Evolutionary conservation across 805 yeast genomes (phyloP).

Genomic region (Tetrapisispora namnaoensis): DNA sequence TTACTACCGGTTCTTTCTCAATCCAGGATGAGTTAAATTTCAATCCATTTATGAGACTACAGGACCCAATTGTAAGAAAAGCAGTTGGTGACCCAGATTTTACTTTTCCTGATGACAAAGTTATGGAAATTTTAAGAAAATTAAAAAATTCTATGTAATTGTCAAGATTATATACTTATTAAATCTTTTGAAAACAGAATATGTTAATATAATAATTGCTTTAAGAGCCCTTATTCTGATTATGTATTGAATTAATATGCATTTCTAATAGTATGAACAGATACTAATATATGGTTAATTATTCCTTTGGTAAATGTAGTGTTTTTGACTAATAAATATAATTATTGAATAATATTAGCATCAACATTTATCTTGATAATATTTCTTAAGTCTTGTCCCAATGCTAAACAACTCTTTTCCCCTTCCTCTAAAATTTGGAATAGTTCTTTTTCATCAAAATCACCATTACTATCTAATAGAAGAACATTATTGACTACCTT

Average conservation of each 20-base stretch:
- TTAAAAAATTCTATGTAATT: slow-evolving; percentile 47
- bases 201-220: not conserved
- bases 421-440: slow-evolving; percentile 44
- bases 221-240: not conserved
- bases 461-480: slow-evolving; percentile 65
- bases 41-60: slow-evolving; percentile 84
- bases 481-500: slow-evolving; percentile 43
- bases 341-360: not conserved
- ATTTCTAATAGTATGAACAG: not conserved
- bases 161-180: not conserved
- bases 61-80: slow-evolving; percentile 50
- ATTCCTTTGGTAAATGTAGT: not conserved
- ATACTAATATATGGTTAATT: slow-evolving; percentile 1
- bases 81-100: slow-evolving; percentile 45
- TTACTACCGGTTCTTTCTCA: slow-evolving; percentile 80
- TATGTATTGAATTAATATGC: not conserved
- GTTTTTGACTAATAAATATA: not conserved
- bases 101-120: slow-evolving; percentile 31
- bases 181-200: no score
- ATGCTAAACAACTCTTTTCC: slow-evolving; percentile 35
- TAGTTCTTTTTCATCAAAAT: slow-evolving; percentile 48
- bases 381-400: slow-evolving; percentile 40
- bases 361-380: slow-evolving; percentile 37
- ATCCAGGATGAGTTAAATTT: slow-evolving; percentile 69
- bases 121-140: slow-evolving; percentile 66